A percentile compares a stretch with the other conserved stretches of the same genome.
Conservation (phyloP, 192 early-diverging fungal genomes). For the Geranomyces michiganensis region DNA sequence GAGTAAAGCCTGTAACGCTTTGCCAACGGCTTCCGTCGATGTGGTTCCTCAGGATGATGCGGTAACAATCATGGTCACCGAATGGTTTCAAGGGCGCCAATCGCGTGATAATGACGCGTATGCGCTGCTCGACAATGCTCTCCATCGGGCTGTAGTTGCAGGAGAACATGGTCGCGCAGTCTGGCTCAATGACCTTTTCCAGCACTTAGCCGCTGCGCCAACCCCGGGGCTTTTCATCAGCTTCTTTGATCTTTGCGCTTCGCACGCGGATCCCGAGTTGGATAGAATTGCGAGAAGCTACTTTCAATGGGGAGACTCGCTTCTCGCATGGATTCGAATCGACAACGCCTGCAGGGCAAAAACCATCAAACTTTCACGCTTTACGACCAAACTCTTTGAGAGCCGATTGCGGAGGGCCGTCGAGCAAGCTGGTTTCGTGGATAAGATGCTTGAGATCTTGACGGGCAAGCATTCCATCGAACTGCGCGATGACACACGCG, state of each 20-base stretch:
- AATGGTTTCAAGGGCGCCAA: background rate
- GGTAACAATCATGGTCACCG: background rate
- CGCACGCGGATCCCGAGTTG: background rate
- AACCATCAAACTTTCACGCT: background rate
- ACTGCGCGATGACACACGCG: no score
- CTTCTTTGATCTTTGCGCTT: background rate
- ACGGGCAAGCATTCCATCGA: no score
- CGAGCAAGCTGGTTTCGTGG: no score
- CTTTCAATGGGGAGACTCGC: background rate
- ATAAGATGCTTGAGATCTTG: no score
- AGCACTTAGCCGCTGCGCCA: background rate
- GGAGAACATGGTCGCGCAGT: background rate
- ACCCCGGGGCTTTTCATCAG: background rate
- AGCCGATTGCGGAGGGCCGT: background rate
- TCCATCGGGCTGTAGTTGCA: background rate
- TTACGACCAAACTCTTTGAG: background rate
- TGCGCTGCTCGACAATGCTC: background rate
- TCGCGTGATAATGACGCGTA: background rate
- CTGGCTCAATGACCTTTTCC: background rate
- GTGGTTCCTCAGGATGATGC: background rate
- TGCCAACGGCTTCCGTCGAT: background rate
- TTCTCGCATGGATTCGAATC: background rate
- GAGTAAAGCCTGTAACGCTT: background rate
- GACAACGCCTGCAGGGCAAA: background rate
- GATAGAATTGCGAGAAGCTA: background rate